Percentiles rank a stretch among this genome's conserved stretches.
Evolutionary conservation across 2,329 filamentous ascomycete species (phyloP).

Genomic region (Arachnomyces sp.): DNA sequence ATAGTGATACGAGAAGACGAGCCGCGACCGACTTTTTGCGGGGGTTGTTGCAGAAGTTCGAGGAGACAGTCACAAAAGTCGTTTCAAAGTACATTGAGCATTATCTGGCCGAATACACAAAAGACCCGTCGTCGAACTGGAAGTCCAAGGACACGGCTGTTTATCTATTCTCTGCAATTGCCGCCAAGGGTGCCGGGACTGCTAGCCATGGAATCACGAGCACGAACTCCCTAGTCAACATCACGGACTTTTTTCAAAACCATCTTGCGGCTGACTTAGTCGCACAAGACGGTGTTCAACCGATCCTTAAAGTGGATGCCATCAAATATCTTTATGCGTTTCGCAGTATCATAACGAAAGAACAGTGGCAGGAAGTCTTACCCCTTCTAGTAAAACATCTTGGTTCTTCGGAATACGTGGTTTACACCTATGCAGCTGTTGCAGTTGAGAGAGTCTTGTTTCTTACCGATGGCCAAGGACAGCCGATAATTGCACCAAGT

Average conservation of each 20-base stretch:
- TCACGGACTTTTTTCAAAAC: constrained; percentile 91
- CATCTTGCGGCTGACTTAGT: constrained; percentile 86
- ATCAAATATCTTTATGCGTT: constrained; percentile 98
- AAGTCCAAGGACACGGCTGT: constrained; percentile 97
- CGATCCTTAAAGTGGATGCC: constrained; percentile 90
- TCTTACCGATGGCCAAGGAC: constrained; percentile 66
- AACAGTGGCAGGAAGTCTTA: constrained; percentile 86
- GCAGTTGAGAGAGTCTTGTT: constrained; percentile 89
- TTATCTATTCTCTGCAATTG: constrained; percentile 90
- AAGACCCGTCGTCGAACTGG: constrained; percentile 67
- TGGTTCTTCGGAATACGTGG: constrained; percentile 83
- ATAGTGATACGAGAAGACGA: constrained; percentile 84
- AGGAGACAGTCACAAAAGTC: constrained; percentile 74
- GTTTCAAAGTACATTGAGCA: constrained; percentile 80
- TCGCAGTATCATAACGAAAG: constrained; percentile 84
- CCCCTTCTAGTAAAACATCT: constrained; percentile 86
- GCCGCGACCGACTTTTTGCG: constrained; percentile 92
- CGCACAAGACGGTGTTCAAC: constrained; percentile 59
- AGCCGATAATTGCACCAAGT: constrained; percentile 69
- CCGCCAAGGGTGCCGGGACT: constrained; percentile 82
- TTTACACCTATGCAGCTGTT: constrained; percentile 95
- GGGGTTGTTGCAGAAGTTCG: constrained; percentile 82
- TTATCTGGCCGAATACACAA: constrained; percentile 68
- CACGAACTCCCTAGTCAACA: constrained; percentile 78
- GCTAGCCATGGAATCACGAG: constrained; percentile 83